Percentiles rank a stretch among this genome's conserved stretches.
These are phyloP conservation scores for Selaginella tamariscina DNA, from an alignment of 75 land plant species.

Conservation along the genomic window DNA sequence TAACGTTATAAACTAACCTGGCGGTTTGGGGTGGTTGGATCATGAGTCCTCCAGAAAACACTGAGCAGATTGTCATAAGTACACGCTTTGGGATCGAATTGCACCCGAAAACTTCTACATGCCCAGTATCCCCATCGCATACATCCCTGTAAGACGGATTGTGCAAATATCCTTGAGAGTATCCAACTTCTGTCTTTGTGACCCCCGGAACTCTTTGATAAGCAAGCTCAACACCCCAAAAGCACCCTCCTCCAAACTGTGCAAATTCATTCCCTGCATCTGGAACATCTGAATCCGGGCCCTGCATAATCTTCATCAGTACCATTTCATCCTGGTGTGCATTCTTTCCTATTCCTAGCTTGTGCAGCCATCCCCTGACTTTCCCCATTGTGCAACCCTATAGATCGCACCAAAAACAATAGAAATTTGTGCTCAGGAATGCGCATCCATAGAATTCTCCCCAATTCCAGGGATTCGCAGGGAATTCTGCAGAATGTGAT, in stretches of 20 bases:
- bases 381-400: background rate
- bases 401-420: background rate
- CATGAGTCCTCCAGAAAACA: constrained; percentile 69
- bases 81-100: constrained; percentile 49
- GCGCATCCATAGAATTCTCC: background rate
- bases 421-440: too few relatives aligned
- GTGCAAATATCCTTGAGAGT: constrained; percentile 53
- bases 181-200: constrained; percentile 78
- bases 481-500: background rate
- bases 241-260: constrained; percentile 82
- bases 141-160: constrained; percentile 64
- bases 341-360: background rate
- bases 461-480: background rate
- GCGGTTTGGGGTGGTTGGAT: constrained; percentile 82
- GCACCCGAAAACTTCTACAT: constrained; percentile 56
- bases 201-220: constrained; percentile 86
- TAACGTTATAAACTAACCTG: constrained; percentile 36
- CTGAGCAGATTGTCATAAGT: constrained; percentile 44
- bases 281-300: constrained; percentile 61
- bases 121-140: constrained; percentile 55
- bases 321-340: constrained; percentile 17
- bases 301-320: constrained; percentile 38
- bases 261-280: constrained; percentile 55
- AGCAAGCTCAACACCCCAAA: constrained; percentile 92
- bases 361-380: background rate